phyloP scores from a whole-genome alignment of 768 basidiomycete species.

The Lactarius pseudohatsudake region DNA sequence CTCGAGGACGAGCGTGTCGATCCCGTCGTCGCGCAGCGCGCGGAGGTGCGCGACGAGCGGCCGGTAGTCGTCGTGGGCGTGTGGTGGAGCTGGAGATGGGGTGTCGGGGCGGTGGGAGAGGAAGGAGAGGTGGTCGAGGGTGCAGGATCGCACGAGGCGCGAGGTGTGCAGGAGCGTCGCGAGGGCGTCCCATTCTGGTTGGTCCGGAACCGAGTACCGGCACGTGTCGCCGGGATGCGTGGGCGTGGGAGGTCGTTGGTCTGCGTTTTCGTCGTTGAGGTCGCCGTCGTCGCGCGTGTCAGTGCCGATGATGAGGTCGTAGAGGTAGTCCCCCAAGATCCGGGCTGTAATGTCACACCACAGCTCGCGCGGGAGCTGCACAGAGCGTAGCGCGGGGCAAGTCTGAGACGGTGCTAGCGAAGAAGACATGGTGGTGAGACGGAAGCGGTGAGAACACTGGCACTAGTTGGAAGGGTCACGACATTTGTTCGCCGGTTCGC shows the following conservation, averaged over 20 bases:
- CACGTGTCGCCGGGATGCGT: too few species aligned
- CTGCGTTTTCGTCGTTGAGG: not conserved
- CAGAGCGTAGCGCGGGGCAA: not conserved
- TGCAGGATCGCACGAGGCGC: slow-evolving; percentile 1
- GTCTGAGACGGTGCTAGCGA: not conserved
- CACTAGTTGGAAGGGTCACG: not conserved
- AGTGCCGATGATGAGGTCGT: not conserved
- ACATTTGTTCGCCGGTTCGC: not conserved
- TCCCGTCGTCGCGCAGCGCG: not conserved
- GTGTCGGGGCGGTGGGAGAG: not conserved
- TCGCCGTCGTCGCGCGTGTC: not conserved
- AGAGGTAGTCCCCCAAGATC: not conserved
- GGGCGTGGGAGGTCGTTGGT: not conserved
- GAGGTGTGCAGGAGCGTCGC: not conserved
- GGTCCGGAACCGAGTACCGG: not conserved
- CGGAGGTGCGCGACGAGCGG: not conserved
- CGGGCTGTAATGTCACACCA: slow-evolving; percentile 3
- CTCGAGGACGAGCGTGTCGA: not conserved
- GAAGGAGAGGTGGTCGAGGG: slow-evolving; percentile 4
- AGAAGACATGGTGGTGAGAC: slow-evolving; percentile 1
- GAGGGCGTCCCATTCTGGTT: not conserved
- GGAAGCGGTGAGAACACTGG: not conserved
- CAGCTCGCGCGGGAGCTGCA: not conserved
- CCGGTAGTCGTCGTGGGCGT: not conserved
- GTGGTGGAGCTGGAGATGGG: too few species aligned